Evolutionary conservation across 2,329 filamentous ascomycete species (phyloP), one percentile per base, ranked within the genome.

Genomic region (Fusarium praegraminearum): DNA sequence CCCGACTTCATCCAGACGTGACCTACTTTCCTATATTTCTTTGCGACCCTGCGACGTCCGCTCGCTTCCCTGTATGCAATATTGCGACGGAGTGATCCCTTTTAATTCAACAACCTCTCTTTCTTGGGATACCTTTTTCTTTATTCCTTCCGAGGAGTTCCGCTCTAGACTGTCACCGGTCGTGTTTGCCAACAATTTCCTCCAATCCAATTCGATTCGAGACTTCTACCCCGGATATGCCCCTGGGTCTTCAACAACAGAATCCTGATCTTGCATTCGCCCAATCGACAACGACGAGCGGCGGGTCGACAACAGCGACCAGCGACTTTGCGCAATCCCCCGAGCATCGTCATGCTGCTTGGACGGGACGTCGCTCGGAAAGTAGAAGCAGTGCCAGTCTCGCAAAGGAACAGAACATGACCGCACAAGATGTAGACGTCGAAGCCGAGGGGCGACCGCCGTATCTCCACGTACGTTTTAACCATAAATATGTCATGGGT

Each of bases 371-470:
- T 59, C 68, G 60, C 65, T 72, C 65, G 70, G 73, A 75, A 69
- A 73, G 69, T 58, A 74, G 62, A 61, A 65, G 57, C 64, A 69
- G 66, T 63, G 73, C 67, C 61, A 70, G 72, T 65, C 49, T 24
- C 33, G 33, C 49, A 49, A 28, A 63, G 61, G 55, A 71, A 59
- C 71, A 75, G 72, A 78, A 67, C 70, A 82, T 81, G 80, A 77
- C 70, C 50, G 68, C 76, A 67, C 76, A 78, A 44, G 77, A 81
- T 75, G 75, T 82, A 44, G 78, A 81, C 74, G 75, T 82, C 59
- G 81, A 81, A 72, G 73, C 78, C 66, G 82, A 83, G 71, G 80
- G 76, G 60, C 80, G 82, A 51, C 81, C 82, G 70, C 82, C 82
- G 52, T 83, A 83, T 69, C 71, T 80, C 58, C 82, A 83, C 73